These are phyloP conservation scores for Arachis stenosperma DNA, from an alignment of 306 rosid genomes.

Conservation along the genomic window DNA sequence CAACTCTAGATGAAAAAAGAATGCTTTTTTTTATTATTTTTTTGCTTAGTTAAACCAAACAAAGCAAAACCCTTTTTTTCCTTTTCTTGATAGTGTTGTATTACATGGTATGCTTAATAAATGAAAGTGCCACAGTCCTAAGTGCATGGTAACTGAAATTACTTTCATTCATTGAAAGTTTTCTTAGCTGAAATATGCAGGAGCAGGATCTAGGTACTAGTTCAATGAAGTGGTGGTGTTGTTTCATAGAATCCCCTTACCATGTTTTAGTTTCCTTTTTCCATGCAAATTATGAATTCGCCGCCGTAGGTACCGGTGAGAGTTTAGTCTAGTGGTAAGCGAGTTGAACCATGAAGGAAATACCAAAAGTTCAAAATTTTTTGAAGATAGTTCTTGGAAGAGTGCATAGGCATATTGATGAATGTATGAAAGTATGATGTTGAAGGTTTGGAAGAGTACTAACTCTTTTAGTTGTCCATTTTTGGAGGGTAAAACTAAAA, in stretches of 20 bases:
- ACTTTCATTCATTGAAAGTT: background rate
- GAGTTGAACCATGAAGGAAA: background rate
- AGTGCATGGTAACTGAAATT: background rate
- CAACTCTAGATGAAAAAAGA: background rate
- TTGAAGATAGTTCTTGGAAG: background rate
- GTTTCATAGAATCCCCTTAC: background rate
- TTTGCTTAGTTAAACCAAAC: background rate
- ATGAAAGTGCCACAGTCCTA: background rate
- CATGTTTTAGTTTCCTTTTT: background rate
- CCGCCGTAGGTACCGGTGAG: background rate
- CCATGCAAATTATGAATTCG: background rate
- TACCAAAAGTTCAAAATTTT: background rate
- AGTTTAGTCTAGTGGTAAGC: background rate
- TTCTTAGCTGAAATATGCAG: background rate
- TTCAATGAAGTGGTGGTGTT: background rate
- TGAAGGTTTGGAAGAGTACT: background rate
- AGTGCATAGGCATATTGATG: background rate
- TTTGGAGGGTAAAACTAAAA: slow-evolving; percentile 1
- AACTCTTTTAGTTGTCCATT: background rate
- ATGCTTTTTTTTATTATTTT: background rate
- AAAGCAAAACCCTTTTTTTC: background rate
- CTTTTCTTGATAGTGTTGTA: too few species aligned
- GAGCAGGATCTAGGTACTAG: background rate
- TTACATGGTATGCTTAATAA: background rate
- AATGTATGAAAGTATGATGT: background rate